Conservation (phyloP, 805 yeast genomes). For the Metschnikowia chrysomelidarum region DNA sequence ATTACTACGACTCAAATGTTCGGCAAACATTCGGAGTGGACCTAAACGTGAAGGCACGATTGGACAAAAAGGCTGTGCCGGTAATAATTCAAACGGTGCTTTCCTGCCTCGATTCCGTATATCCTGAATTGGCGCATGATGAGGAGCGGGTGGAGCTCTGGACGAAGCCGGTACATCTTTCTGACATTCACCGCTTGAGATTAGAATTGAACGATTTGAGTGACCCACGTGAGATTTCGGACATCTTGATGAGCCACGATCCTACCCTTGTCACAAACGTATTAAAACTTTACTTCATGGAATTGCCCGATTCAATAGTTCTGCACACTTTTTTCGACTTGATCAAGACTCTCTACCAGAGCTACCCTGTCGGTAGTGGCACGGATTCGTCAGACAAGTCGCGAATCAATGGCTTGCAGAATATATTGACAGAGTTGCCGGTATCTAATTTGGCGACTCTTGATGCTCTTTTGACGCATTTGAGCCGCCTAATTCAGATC, state of each 20-base stretch:
- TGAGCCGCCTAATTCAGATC: slow-evolving; percentile 55
- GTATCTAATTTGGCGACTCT: slow-evolving; percentile 74
- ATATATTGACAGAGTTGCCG: slow-evolving; percentile 64
- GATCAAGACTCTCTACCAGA: slow-evolving; percentile 60
- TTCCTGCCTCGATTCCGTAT: slow-evolving; percentile 63
- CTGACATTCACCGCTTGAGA: slow-evolving; percentile 61
- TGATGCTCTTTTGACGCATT: slow-evolving; percentile 76
- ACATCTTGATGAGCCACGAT: slow-evolving; percentile 35
- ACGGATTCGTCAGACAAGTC: slow-evolving; percentile 24
- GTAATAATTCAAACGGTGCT: slow-evolving; percentile 59
- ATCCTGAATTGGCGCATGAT: slow-evolving; percentile 70
- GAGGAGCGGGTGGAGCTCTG: slow-evolving; percentile 65
- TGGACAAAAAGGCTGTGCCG: slow-evolving; percentile 75
- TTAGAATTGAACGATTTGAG: slow-evolving; percentile 44
- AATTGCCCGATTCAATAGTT: slow-evolving; percentile 74
- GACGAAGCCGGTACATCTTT: slow-evolving; percentile 63
- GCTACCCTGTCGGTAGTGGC: slow-evolving; percentile 28
- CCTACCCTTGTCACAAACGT: slow-evolving; percentile 66
- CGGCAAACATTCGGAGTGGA: slow-evolving; percentile 79
- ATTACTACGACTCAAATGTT: slow-evolving; percentile 69
- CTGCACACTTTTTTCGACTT: slow-evolving; percentile 65
- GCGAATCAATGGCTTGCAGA: slow-evolving; percentile 63
- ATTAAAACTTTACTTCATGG: slow-evolving; percentile 70
- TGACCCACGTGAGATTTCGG: slow-evolving; percentile 30
- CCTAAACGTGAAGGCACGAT: slow-evolving; percentile 63